Base-by-base conservation (phyloP, 129 eudicot species). In the carrot (Daucus carota) region DNA sequence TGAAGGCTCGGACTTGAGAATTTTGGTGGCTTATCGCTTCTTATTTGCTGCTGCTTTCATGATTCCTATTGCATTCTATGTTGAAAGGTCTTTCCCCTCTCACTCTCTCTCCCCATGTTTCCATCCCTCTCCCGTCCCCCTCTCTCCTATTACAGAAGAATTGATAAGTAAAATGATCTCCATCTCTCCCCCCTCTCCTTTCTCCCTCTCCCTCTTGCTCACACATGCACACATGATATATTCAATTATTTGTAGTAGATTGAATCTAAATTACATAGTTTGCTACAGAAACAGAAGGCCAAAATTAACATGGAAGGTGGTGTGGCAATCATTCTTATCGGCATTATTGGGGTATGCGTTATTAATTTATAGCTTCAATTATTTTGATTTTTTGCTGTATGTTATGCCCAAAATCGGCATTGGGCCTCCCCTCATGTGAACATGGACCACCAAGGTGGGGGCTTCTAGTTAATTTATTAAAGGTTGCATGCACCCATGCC, bases 251-350 rank as follows among this genome's bases (percentile, higher is more conserved):
- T 47, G 1, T 50, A n/a, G 11, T 17, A 6, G 60, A 17, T 6
- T 52, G 62, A n/a, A 22, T 52, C 62, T 52, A 13, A 52, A 22
- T 52, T 52, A 22, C 22, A 52, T 8, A 52, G 62, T 52, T 2
- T 52, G 12, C 29, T 48, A 6, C 70, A 81, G 84, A 75, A 77
- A 72, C 36, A 46, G 20, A 9, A 76, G 84, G 71, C 78, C 84
- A 29, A 77, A 72, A 65, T 20, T 81, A 46, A 81, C 81, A n/a
- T 76, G 75, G 84, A 72, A 8, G 72, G 75, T 81, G 20, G 2
- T 63, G 42, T 60, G 63, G 34, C 78, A 76, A 76, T 77, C 78
- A 22, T 72, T 59, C 32, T 15, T 77, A 20, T 43, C 70, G 77
- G 84, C 70, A 2, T 36, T 77, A 40, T 34, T 76, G n/a, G 84